Percentiles rank a stretch among this genome's conserved stretches.
Evolutionary conservation across 2,329 filamentous ascomycete genomes (phyloP).

Genomic region (Beauveria pseudobassiana): DNA sequence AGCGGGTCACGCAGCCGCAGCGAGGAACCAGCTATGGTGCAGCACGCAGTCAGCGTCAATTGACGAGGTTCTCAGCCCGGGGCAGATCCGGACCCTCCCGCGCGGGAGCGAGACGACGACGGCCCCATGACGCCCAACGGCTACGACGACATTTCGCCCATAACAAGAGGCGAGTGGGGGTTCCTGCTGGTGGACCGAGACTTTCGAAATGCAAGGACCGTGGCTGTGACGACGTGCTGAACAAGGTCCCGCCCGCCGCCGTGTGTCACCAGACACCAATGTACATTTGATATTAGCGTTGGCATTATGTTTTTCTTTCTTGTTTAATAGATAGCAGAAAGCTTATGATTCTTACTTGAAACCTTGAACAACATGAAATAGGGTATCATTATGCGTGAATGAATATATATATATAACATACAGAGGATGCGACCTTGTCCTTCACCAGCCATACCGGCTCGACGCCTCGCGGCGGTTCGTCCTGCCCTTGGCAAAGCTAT

Average conservation of each 20-base stretch:
- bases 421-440: too few relatives aligned
- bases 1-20: conserved; percentile 30
- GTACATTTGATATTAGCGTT: not conserved
- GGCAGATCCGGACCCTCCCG: conserved; percentile 11
- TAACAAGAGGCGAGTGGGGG: conserved; percentile 56
- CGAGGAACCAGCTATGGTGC: conserved; percentile 27
- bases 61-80: conserved; percentile 33
- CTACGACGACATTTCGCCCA: conserved; percentile 55
- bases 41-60: conserved; percentile 28
- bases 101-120: not conserved
- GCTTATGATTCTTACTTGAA: not conserved
- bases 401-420: not conserved
- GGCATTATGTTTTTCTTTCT: not conserved
- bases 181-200: conserved; percentile 47
- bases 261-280: not conserved
- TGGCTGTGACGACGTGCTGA: conserved; percentile 45
- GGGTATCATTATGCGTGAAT: conserved; percentile 5
- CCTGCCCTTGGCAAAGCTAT: conserved; percentile 78
- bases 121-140: conserved; percentile 47
- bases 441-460: conserved; percentile 71
- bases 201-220: conserved; percentile 37
- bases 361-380: not conserved
- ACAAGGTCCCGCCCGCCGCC: too few relatives aligned
- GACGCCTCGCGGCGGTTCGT: conserved; percentile 76
- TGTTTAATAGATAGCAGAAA: too few relatives aligned